phyloP scores from a whole-genome alignment of 495 filamentous ascomycete species.

The Endocarpon pusillum region DNA sequence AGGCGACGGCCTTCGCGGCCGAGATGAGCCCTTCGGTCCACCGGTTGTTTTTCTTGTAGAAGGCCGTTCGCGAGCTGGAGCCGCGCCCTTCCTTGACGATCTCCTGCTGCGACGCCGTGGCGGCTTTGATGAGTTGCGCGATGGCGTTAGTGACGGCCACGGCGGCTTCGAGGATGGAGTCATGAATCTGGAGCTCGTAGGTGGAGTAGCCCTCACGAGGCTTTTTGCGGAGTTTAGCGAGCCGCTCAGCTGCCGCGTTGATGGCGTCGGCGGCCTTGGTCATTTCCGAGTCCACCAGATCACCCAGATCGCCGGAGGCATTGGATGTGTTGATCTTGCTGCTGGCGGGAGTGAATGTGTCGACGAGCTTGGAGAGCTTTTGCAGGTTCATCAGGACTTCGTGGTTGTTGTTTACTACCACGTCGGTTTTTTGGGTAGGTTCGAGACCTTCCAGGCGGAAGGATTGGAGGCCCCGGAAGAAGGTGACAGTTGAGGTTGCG shows the following conservation, averaged over 20 bases:
- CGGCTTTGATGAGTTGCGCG: conserved; percentile 87
- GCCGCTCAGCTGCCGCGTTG: conserved; percentile 70
- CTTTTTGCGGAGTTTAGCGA: conserved; percentile 85
- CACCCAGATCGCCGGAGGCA: conserved; percentile 82
- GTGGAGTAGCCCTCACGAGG: conserved; percentile 88
- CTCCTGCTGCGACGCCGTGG: conserved; percentile 84
- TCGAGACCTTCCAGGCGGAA: conserved; percentile 85
- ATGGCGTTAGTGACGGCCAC: conserved; percentile 95
- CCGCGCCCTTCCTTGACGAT: conserved; percentile 93
- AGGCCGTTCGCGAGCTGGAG: conserved; percentile 73
- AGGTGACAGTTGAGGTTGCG: conserved; percentile 76
- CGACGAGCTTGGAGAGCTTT: conserved; percentile 76
- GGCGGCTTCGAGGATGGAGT: conserved; percentile 83
- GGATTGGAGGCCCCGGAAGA: conserved; percentile 87
- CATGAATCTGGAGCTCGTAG: conserved; percentile 88
- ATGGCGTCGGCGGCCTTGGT: conserved; percentile 92
- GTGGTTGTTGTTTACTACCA: conserved; percentile 90
- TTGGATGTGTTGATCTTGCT: conserved; percentile 55
- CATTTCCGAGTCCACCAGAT: conserved; percentile 82
- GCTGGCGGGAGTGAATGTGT: conserved; percentile 73
- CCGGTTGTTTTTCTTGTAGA: conserved; percentile 98
- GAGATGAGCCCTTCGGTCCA: conserved; percentile 98
- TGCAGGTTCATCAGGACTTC: conserved; percentile 87
- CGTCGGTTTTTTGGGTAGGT: conserved; percentile 73
- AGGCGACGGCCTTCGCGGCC: conserved; percentile 86